Evolutionary conservation across 805 yeast genomes (phyloP).

Genomic region (Clavispora fructus): DNA sequence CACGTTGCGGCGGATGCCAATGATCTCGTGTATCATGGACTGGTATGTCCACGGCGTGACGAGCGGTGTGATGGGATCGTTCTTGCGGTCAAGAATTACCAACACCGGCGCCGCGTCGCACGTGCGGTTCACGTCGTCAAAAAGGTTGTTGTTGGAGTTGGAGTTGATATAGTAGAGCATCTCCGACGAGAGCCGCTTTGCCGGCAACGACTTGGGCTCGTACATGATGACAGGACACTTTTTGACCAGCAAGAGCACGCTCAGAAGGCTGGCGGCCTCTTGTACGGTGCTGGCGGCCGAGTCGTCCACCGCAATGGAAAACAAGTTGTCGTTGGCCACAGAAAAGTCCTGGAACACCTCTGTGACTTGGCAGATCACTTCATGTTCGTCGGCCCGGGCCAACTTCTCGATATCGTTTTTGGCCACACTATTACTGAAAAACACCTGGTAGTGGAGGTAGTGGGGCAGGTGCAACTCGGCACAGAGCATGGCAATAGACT

Average conservation of each 20-base stretch:
- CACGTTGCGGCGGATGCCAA: slow-evolving; percentile 77
- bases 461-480: slow-evolving; percentile 74
- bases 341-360: slow-evolving; percentile 84
- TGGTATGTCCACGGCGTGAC: slow-evolving; percentile 97
- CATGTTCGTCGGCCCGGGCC: slow-evolving; percentile 88
- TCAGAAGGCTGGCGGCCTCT: slow-evolving; percentile 38
- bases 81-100: slow-evolving; percentile 73
- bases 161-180: slow-evolving; percentile 51
- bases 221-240: slow-evolving; percentile 73
- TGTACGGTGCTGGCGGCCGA: slow-evolving; percentile 24
- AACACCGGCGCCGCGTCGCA: slow-evolving; percentile 69
- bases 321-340: slow-evolving; percentile 66
- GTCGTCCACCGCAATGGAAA: slow-evolving; percentile 23
- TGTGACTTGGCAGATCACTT: slow-evolving; percentile 66
- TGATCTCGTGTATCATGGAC: slow-evolving; percentile 91
- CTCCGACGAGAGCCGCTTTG: slow-evolving; percentile 63
- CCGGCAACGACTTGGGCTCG: slow-evolving; percentile 66
- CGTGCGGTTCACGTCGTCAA: slow-evolving; percentile 55
- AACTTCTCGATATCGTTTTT: slow-evolving; percentile 78
- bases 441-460: slow-evolving; percentile 71
- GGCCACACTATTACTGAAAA: slow-evolving; percentile 68
- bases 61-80: slow-evolving; percentile 91
- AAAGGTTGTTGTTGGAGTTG: slow-evolving; percentile 51
- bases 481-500: slow-evolving; percentile 53
- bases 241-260: slow-evolving; percentile 66